Evolutionary conservation across 2,329 filamentous ascomycete genomes (phyloP).

Genomic region (Sarocladiaceae sp.): DNA sequence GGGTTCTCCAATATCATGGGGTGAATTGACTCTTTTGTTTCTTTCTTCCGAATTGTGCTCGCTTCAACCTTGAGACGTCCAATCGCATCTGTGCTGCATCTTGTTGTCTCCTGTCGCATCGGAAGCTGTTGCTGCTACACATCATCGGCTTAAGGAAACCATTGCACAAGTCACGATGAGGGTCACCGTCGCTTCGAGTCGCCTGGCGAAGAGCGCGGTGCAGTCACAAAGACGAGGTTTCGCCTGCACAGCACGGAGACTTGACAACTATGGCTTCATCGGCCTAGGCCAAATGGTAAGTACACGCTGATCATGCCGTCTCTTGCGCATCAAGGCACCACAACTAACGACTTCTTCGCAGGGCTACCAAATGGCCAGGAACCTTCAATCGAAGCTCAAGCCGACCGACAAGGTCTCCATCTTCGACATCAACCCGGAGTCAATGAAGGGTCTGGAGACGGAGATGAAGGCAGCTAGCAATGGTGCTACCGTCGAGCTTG

Average conservation of each 20-base stretch:
- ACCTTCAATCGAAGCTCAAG: slow-evolving; percentile 52
- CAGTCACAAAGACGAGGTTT: slow-evolving; percentile 39
- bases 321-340: slow-evolving; percentile 9
- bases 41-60: not conserved
- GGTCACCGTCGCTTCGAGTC: slow-evolving; percentile 13
- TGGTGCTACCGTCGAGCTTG: slow-evolving; percentile 44
- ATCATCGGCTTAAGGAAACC: too few species aligned
- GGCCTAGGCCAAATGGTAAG: slow-evolving; percentile 59
- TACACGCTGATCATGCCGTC: slow-evolving; percentile 10
- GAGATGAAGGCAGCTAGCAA: slow-evolving; percentile 40
- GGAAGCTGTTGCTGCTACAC: too few species aligned
- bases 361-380: slow-evolving; percentile 62
- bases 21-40: not conserved
- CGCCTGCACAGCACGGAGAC: slow-evolving; percentile 39
- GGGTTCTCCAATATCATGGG: slow-evolving; percentile 2
- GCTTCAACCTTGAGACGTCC: too few species aligned
- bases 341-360: slow-evolving; percentile 19
- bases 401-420: slow-evolving; percentile 47
- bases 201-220: slow-evolving; percentile 15
- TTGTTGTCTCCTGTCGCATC: too few species aligned
- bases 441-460: slow-evolving; percentile 40
- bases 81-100: too few species aligned
- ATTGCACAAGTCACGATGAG: slow-evolving; percentile 11
- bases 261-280: slow-evolving; percentile 55
- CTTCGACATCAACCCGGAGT: slow-evolving; percentile 52